Conservation (phyloP, 768 basidiomycete species). For the Chiua virens region DNA sequence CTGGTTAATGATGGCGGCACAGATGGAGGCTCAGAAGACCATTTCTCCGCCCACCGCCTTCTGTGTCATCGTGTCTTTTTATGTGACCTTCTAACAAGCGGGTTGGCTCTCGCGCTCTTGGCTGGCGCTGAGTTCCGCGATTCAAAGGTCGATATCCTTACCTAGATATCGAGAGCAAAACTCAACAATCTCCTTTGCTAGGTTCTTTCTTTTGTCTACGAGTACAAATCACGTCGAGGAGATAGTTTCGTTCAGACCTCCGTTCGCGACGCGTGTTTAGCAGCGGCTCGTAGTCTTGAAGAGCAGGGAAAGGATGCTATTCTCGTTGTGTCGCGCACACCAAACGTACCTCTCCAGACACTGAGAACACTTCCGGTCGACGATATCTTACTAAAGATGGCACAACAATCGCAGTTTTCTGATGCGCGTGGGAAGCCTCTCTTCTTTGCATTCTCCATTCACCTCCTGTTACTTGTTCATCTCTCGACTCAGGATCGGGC, state of each 20-base stretch:
- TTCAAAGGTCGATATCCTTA: conserved; percentile 47
- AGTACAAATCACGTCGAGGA: conserved; percentile 31
- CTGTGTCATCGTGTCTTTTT: conserved; percentile 53
- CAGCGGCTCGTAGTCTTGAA: conserved; percentile 14
- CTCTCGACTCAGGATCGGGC: conserved; percentile 44
- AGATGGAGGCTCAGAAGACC: conserved; percentile 5
- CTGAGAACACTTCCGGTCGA: neutral
- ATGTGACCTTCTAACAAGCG: conserved; percentile 46
- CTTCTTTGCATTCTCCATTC: conserved; percentile 39
- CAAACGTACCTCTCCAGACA: neutral
- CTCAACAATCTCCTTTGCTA: conserved; percentile 20
- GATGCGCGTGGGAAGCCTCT: conserved; percentile 16
- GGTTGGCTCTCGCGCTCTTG: conserved; percentile 52
- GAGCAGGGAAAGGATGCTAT: neutral
- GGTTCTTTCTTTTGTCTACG: conserved; percentile 63
- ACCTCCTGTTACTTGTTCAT: conserved; percentile 37
- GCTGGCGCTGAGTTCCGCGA: conserved; percentile 59
- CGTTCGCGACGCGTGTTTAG: conserved; percentile 5
- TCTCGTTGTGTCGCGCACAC: neutral
- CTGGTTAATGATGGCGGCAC: conserved; percentile 55
- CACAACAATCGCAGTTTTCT: conserved; percentile 4
- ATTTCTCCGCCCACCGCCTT: conserved; percentile 27
- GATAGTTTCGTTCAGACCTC: conserved; percentile 12
- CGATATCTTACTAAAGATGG: conserved; percentile 12
- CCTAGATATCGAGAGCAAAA: neutral